Conservation (phyloP, 2,329 filamentous ascomycete species). For the Alternaria arborescens region DNA sequence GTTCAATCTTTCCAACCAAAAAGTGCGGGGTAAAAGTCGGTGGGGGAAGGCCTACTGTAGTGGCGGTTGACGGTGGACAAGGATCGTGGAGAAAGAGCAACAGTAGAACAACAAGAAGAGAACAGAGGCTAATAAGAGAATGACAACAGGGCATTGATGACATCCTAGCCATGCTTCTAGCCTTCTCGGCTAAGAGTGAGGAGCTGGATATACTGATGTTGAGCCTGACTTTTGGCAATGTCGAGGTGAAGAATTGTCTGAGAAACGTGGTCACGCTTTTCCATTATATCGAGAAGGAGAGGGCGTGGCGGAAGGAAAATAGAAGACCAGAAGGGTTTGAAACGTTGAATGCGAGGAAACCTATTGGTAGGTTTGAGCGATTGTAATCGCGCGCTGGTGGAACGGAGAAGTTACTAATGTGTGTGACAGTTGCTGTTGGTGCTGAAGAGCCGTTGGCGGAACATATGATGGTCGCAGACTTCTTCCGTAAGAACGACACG, state of each 20-base stretch:
- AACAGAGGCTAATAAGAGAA: background rate
- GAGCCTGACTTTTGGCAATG: conserved; percentile 93
- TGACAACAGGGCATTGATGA: conserved; percentile 83
- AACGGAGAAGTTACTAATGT: background rate
- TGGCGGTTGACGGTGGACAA: too few relatives aligned
- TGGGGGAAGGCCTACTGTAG: background rate
- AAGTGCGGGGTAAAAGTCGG: conserved; percentile 19
- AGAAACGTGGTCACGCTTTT: conserved; percentile 91
- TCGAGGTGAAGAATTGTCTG: conserved; percentile 84
- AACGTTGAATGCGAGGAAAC: conserved; percentile 75
- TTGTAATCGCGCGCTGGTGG: too few relatives aligned
- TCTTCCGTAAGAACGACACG: conserved; percentile 75
- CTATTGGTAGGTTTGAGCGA: conserved; percentile 59
- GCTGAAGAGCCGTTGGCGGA: conserved; percentile 86
- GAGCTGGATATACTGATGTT: conserved; percentile 87
- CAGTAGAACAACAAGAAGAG: background rate
- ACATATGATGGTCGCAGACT: conserved; percentile 72
- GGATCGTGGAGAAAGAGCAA: background rate
- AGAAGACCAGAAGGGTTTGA: conserved; percentile 76
- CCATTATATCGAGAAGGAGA: conserved; percentile 88
- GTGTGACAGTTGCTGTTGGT: conserved; percentile 74
- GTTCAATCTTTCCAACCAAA: conserved; percentile 14
- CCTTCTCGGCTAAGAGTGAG: conserved; percentile 80
- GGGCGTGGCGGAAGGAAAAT: conserved; percentile 78
- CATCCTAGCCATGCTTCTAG: conserved; percentile 85